Evolutionary conservation across 2,329 filamentous ascomycete genomes (phyloP), one percentile per base, ranked within the genome.

Genomic region (Hypoxylon sp.): DNA sequence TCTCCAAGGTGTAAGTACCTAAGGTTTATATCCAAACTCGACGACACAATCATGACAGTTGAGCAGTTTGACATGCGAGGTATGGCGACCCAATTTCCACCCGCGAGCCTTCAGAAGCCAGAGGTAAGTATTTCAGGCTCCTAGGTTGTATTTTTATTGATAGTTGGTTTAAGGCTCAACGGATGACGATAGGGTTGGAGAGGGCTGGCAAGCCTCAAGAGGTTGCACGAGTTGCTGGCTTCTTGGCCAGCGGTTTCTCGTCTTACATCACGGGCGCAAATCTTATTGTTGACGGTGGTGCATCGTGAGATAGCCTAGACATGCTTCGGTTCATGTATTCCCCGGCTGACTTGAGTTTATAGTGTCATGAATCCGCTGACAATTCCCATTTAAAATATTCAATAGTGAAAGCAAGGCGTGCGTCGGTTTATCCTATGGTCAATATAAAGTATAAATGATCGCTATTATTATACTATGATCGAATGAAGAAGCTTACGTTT

Each of bases 181-280:
- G 83, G 72, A 80, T 81, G 66, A 82, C 80, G 11, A 87, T 89
- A 69, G 88, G 88, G 5, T 75, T 90, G 17, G 88, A 90, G 77
- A 82, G 88, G 64, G 82, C 86, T 8, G 88, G 88, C 0, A 75
- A 83, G 17, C 86, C 88, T 0, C 83, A 85, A 55, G 88, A 90
- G 74, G 86, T 91, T 9, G 88, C 83, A 0, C 79, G 86, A 37
- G 87, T 90, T 2, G 88, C 86, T 0, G 88, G 88, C 0, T 91
- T 91, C 74, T 79, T 91, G 68, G 87, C 88, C 2, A 87, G 84
- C 76, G 87, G 87, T 0, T 90, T 91, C 76, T 88, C 85, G 68
- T 86, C 83, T 62, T 90, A 90, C 77, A 83, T 90, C 47, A 90
- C 86, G 0, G 88, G 88, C 1, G 82, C 86, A 1, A 90, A 90